Conservation (phyloP, 75 land plant genomes). For the Cupressus sempervirens region DNA sequence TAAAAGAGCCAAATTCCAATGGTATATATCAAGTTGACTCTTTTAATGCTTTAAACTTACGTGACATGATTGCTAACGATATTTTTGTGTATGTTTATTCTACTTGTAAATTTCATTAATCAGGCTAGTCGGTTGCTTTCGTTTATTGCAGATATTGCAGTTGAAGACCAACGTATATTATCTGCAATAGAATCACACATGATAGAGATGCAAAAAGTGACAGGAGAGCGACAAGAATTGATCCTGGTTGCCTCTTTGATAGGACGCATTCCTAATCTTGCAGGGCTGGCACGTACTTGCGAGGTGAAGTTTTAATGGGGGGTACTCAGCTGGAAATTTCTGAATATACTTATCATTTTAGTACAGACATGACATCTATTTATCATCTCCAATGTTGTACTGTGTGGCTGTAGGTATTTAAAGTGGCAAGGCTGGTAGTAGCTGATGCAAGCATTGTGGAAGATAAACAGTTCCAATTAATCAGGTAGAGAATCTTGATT, state of each 20-base stretch:
- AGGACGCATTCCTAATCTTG: constrained; percentile 87
- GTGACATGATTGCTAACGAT: background rate
- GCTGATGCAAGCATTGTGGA: constrained; percentile 57
- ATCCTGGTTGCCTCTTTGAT: constrained; percentile 82
- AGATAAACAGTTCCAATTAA: constrained; percentile 88
- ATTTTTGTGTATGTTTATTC: background rate
- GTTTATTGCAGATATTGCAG: constrained; percentile 41
- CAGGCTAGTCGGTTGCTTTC: background rate
- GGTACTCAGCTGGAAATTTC: background rate
- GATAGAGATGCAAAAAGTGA: constrained; percentile 35
- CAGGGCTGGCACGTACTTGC: constrained; percentile 95
- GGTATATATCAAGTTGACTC: background rate
- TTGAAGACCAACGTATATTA: constrained; percentile 56
- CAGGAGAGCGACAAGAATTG: constrained; percentile 57
- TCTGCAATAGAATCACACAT: constrained; percentile 35
- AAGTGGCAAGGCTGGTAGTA: constrained; percentile 66
- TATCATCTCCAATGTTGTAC: background rate
- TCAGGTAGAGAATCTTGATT: constrained; percentile 43
- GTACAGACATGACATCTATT: background rate
- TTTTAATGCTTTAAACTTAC: background rate
- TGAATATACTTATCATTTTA: background rate
- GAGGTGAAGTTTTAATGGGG: constrained; percentile 49
- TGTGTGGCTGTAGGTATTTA: constrained; percentile 57
- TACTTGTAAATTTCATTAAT: background rate
- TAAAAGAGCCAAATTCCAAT: background rate